Percentiles rank a stretch among this genome's conserved stretches.
Conservation (phyloP, 495 filamentous ascomycete genomes). For the Talaromyces nanjingensis region DNA sequence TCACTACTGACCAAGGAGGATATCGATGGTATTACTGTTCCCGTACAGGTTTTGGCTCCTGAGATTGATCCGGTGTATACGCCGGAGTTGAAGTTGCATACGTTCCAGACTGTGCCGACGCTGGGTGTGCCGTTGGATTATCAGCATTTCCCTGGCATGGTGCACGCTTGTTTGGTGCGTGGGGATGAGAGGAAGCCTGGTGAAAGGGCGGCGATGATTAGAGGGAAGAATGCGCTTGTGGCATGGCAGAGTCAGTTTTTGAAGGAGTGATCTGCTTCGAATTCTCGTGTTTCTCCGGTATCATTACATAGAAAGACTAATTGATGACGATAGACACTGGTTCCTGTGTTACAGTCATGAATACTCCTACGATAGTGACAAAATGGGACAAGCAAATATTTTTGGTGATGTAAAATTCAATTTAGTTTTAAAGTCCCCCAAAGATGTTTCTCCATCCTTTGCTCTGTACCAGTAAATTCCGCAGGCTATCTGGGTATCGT, state of each 20-base stretch:
- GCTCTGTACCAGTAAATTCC: no score
- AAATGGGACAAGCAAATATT: no score
- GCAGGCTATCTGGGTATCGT: no score
- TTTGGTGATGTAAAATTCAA: no score
- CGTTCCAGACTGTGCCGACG: constrained; percentile 33
- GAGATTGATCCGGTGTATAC: constrained; percentile 44
- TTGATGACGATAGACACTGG: not conserved
- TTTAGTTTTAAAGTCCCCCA: no score
- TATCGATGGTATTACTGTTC: constrained; percentile 44
- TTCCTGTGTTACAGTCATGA: no score
- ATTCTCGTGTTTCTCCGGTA: not conserved
- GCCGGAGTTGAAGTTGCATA: constrained; percentile 43
- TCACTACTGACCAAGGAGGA: constrained; percentile 40
- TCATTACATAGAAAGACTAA: not conserved
- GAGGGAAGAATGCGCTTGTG: constrained; percentile 8
- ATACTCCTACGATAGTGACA: no score
- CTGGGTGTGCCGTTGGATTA: constrained; percentile 47
- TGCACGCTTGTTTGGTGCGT: constrained; percentile 42
- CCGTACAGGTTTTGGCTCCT: constrained; percentile 51
- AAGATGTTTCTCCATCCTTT: no score
- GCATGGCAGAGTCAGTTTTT: constrained; percentile 7
- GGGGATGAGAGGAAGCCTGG: constrained; percentile 25
- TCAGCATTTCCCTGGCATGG: constrained; percentile 47
- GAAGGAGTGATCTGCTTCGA: not conserved
- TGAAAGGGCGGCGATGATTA: constrained; percentile 5